Percentiles rank a stretch among this genome's conserved stretches.
Conservation (phyloP, 2,329 filamentous ascomycete species). For the Sphaerulina populicola region DNA sequence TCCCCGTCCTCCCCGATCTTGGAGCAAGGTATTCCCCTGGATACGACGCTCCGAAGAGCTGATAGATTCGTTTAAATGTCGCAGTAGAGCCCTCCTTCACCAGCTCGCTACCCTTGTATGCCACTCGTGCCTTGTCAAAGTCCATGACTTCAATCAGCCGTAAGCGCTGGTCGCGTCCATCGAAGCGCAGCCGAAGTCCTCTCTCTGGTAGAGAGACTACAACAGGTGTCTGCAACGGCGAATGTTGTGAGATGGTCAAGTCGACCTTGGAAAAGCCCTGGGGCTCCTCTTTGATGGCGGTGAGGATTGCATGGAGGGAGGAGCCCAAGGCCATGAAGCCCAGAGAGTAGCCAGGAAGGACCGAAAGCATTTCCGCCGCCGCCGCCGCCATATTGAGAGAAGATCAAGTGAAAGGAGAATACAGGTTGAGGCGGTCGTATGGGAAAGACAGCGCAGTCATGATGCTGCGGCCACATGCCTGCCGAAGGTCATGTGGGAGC, state of each 20-base stretch:
- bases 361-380: constrained; percentile 13
- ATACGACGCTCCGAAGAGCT: constrained; percentile 89
- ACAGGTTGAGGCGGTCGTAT: not conserved
- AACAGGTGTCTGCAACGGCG: constrained; percentile 67
- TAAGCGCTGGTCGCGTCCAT: constrained; percentile 83
- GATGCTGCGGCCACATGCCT: constrained; percentile 7
- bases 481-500: constrained; percentile 6
- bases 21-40: constrained; percentile 82
- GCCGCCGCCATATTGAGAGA: constrained; percentile 6
- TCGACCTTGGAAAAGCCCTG: constrained; percentile 75
- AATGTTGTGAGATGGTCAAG: constrained; percentile 65
- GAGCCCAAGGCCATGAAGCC: constrained; percentile 67
- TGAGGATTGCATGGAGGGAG: constrained; percentile 82
- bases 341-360: constrained; percentile 28
- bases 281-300: constrained; percentile 78
- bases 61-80: constrained; percentile 54
- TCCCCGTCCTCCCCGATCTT: constrained; percentile 51
- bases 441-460: constrained; percentile 4
- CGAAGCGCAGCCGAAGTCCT: constrained; percentile 82
- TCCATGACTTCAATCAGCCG: constrained; percentile 85
- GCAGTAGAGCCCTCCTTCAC: constrained; percentile 48
- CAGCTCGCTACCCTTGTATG: constrained; percentile 74
- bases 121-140: constrained; percentile 75
- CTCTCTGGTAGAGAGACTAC: constrained; percentile 71
- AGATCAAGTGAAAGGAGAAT: not conserved